Percentiles rank a stretch among this genome's conserved stretches.
Conservation (phyloP, 371 early-diverging fungal species). For the Syncephalastrum contaminatum region DNA sequence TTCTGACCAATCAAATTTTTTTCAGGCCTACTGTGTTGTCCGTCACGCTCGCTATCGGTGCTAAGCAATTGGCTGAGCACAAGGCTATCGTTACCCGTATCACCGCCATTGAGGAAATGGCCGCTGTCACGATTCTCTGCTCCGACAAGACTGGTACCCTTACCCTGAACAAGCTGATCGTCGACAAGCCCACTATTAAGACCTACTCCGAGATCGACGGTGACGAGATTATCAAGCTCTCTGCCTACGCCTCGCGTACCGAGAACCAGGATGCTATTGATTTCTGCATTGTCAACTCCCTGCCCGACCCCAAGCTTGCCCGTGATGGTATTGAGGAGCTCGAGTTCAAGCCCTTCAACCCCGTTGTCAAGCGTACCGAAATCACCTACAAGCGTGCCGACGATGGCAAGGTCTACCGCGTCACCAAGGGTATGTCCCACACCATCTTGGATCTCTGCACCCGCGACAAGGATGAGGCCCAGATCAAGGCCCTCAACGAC, state of each 20-base stretch:
- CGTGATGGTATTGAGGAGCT: constrained; percentile 63
- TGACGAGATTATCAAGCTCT: constrained; percentile 55
- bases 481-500: constrained; percentile 45
- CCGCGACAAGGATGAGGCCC: constrained; percentile 55
- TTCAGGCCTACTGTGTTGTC: constrained; percentile 70
- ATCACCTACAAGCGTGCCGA: constrained; percentile 63
- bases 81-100: constrained; percentile 86
- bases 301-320: constrained; percentile 49
- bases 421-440: constrained; percentile 70
- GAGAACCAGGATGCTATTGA: constrained; percentile 73
- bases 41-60: constrained; percentile 88
- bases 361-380: constrained; percentile 80
- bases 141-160: constrained; percentile 95
- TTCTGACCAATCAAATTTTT: constrained; percentile 1
- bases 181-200: constrained; percentile 58
- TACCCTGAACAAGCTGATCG: constrained; percentile 85
- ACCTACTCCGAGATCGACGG: constrained; percentile 48
- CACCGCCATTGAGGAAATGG: constrained; percentile 85
- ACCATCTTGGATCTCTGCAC: constrained; percentile 65
- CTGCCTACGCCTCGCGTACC: constrained; percentile 62
- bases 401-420: constrained; percentile 57
- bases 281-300: constrained; percentile 62
- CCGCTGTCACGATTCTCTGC: constrained; percentile 86
- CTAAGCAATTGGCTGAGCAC: constrained; percentile 85
- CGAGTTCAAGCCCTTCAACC: constrained; percentile 82